Evolutionary conservation across 306 rosid species (phyloP).

Genomic region (Quercus engelmannii): DNA sequence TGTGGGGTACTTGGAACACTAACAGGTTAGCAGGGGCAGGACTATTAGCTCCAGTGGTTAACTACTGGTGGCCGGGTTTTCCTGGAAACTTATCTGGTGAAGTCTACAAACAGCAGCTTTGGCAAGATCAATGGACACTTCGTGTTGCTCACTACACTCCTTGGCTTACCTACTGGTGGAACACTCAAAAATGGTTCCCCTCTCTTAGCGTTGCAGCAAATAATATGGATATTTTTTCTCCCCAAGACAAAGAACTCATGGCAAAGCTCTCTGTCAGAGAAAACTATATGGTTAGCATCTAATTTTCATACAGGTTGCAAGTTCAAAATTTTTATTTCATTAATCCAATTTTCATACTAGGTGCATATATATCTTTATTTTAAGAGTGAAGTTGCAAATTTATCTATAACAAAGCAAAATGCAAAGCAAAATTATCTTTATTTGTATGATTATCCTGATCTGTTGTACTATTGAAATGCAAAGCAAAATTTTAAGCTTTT

Average conservation of each 20-base stretch:
- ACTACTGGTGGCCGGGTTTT: constrained; percentile 33
- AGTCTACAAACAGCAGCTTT: constrained; percentile 35
- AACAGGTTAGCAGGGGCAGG: constrained; percentile 57
- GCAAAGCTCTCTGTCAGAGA: neutral
- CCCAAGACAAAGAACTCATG: constrained; percentile 30
- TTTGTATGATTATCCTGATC: too few species aligned
- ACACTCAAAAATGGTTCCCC: constrained; percentile 54
- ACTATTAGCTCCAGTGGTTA: constrained; percentile 41
- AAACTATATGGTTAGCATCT: too few species aligned
- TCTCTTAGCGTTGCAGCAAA: constrained; percentile 20
- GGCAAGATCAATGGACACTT: constrained; percentile 46
- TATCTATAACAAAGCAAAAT: too few species aligned
- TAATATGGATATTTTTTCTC: constrained; percentile 28
- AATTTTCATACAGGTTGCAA: neutral
- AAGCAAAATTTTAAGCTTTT: too few species aligned
- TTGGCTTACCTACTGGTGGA: constrained; percentile 60
- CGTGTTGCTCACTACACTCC: constrained; percentile 47
- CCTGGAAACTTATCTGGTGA: constrained; percentile 23
- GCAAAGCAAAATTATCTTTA: too few species aligned
- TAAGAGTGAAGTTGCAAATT: too few species aligned
- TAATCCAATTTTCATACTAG: too few species aligned
- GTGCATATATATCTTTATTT: too few species aligned
- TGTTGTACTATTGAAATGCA: too few species aligned
- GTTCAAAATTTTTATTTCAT: neutral
- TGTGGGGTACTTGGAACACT: too few species aligned